phyloP scores from a whole-genome alignment of 75 land plant species.

The Larix kaempferi region DNA sequence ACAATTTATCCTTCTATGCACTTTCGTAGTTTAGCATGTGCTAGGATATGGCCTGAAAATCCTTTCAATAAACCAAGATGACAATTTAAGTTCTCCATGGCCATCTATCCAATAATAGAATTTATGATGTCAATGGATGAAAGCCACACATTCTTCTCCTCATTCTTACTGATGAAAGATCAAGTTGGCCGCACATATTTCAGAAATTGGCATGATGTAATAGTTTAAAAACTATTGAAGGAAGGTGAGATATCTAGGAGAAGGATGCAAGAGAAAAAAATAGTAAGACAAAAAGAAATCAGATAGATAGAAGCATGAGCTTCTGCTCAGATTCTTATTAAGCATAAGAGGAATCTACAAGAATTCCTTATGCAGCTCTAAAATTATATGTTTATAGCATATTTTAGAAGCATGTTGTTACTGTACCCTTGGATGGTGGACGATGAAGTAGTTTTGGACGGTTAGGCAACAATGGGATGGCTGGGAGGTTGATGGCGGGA shows the following conservation, averaged over 20 bases:
- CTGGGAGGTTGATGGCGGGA: too few species aligned
- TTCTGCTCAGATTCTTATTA: too few species aligned
- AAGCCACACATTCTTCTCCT: neutral
- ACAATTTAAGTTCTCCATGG: neutral
- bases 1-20: conserved; percentile 3
- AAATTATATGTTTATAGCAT: too few species aligned
- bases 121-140: neutral
- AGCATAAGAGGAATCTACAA: too few species aligned
- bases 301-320: too few species aligned
- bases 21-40: neutral
- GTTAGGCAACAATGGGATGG: too few species aligned
- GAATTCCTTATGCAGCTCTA: too few species aligned
- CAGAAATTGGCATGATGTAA: neutral
- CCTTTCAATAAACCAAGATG: conserved; percentile 1
- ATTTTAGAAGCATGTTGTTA: too few species aligned
- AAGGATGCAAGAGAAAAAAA: too few species aligned
- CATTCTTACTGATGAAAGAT: neutral
- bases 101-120: neutral
- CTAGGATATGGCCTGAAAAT: neutral
- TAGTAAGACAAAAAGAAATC: too few species aligned
- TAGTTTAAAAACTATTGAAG: neutral
- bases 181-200: neutral
- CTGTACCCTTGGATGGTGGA: too few species aligned
- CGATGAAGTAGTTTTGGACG: too few species aligned
- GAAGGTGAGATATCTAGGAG: neutral